Conservation (phyloP, 2,329 filamentous ascomycete species). For the Mariannaea elegans region DNA sequence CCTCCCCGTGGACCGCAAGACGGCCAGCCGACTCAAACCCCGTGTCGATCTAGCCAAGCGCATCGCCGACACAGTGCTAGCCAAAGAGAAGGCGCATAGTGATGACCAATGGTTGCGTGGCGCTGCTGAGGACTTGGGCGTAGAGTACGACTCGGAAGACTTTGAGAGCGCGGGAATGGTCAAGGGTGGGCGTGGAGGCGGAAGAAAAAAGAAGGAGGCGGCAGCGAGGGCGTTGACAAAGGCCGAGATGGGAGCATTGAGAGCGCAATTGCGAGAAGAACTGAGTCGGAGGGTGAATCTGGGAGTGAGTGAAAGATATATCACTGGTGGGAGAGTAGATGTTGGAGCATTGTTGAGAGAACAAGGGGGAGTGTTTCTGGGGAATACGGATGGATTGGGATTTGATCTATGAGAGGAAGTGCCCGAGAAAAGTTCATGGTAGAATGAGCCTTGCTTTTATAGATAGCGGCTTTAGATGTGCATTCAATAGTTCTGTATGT, state of each 20-base stretch:
- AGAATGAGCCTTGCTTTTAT: background rate
- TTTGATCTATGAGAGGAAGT: constrained; percentile 36
- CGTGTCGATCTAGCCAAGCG: constrained; percentile 85
- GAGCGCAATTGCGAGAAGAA: constrained; percentile 76
- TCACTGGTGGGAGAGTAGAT: constrained; percentile 86
- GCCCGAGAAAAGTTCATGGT: background rate
- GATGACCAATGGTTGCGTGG: constrained; percentile 86
- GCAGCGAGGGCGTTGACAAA: constrained; percentile 75
- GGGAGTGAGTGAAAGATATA: constrained; percentile 86
- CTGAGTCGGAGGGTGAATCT: constrained; percentile 81
- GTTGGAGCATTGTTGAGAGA: constrained; percentile 74
- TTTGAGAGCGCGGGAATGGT: constrained; percentile 75
- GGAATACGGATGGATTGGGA: constrained; percentile 51
- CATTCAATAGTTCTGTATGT: background rate
- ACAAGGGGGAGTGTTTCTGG: constrained; percentile 53
- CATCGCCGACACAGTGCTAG: constrained; percentile 82
- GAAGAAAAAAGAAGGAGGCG: constrained; percentile 78
- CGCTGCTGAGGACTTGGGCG: constrained; percentile 90
- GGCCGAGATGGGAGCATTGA: constrained; percentile 74
- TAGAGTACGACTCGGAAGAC: constrained; percentile 92
- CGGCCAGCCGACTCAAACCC: constrained; percentile 79
- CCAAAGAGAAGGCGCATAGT: constrained; percentile 85
- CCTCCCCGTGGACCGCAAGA: constrained; percentile 82
- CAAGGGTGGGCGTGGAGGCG: constrained; percentile 74
- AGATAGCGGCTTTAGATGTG: background rate